Conservation (phyloP, 202 grass and related monocot genomes). For the Eragrostis tef region DNA sequence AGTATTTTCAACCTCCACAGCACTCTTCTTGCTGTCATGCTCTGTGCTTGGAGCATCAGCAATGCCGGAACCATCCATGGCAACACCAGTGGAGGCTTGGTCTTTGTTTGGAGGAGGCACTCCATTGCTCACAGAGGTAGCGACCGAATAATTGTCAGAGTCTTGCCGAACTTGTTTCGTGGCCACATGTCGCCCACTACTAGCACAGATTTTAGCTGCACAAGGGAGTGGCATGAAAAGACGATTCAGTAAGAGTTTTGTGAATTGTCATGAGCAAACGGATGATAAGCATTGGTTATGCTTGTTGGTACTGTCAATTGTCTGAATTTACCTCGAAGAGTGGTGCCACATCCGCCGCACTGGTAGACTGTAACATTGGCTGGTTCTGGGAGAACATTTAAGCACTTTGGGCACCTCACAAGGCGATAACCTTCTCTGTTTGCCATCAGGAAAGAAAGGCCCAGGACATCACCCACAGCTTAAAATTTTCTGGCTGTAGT, state of each 20-base stretch:
- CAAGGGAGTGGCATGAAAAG: conserved; percentile 10
- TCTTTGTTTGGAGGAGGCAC: conserved; percentile 21
- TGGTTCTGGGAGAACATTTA: conserved; percentile 68
- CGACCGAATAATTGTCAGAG: conserved; percentile 25
- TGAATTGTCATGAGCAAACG: conserved; percentile 7
- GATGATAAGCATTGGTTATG: not conserved
- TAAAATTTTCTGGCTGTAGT: conserved; percentile 19
- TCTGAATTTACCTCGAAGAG: conserved; percentile 68
- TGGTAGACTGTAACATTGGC: conserved; percentile 60
- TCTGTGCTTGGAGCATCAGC: conserved; percentile 1
- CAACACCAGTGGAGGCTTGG: not conserved
- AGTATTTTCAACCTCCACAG: not conserved
- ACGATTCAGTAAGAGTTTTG: conserved; percentile 10
- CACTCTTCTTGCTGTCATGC: conserved; percentile 31
- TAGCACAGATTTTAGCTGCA: conserved; percentile 74
- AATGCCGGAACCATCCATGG: not conserved
- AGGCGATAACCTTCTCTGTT: conserved; percentile 46
- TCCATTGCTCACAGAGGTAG: conserved; percentile 42
- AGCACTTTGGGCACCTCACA: conserved; percentile 88
- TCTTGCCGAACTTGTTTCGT: conserved; percentile 48
- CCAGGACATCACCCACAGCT: conserved; percentile 45
- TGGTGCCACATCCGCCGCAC: conserved; percentile 70
- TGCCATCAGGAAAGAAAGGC: conserved; percentile 49
- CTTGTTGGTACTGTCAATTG: not conserved
- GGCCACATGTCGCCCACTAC: conserved; percentile 41